These are phyloP conservation scores for Aspergillus tubingensis DNA, from an alignment of 2,329 filamentous ascomycete genomes.

Conservation along the genomic window DNA sequence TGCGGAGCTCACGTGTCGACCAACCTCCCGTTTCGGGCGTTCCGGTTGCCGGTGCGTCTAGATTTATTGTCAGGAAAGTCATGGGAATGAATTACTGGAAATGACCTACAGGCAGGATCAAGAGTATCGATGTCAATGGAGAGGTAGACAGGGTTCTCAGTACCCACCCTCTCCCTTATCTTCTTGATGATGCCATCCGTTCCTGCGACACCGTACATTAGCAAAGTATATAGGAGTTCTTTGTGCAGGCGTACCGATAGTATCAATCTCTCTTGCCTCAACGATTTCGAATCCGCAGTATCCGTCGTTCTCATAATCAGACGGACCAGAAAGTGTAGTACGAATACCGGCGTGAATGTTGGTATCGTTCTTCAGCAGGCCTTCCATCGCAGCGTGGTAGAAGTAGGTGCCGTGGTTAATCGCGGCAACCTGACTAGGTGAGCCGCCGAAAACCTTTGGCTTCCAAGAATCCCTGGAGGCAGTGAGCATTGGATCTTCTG, in stretches of 20 bases:
- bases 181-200: conserved; percentile 74
- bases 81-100: background rate
- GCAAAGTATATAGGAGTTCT: background rate
- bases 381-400: conserved; percentile 77
- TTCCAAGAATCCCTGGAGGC: conserved; percentile 60
- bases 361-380: conserved; percentile 75
- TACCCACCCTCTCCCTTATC: conserved; percentile 74
- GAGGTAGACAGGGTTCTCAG: conserved; percentile 73
- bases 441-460: conserved; percentile 83
- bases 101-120: conserved; percentile 70
- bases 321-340: conserved; percentile 75
- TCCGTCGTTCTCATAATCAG: conserved; percentile 81
- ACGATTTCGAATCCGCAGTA: conserved; percentile 84
- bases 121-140: conserved; percentile 86
- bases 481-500: background rate
- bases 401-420: conserved; percentile 92
- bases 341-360: conserved; percentile 88
- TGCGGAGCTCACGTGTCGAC: conserved; percentile 61
- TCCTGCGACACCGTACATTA: conserved; percentile 30
- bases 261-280: conserved; percentile 71
- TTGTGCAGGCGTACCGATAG: conserved; percentile 49
- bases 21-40: conserved; percentile 65
- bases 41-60: conserved; percentile 53
- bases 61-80: background rate
- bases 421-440: conserved; percentile 71